A percentile compares a stretch with the other conserved stretches of the same genome.
These are phyloP conservation scores for Diutina catenulata DNA, from an alignment of 1,139 yeast genomes.

Conservation along the genomic window DNA sequence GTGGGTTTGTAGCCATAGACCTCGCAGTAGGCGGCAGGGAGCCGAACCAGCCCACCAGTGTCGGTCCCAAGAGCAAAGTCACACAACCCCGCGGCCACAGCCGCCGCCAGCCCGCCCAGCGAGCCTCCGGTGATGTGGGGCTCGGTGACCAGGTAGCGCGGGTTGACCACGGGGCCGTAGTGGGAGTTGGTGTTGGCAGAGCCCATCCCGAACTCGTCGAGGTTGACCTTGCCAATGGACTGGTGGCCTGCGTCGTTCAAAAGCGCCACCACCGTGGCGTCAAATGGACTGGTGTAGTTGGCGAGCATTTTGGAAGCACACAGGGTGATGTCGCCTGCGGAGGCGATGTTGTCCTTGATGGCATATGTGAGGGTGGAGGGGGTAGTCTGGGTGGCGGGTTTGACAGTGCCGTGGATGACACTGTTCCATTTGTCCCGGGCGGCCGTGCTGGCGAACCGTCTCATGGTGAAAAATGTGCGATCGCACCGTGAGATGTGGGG, in stretches of 20 bases:
- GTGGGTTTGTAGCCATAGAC: slow-evolving; percentile 84
- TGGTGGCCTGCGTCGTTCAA: slow-evolving; percentile 40
- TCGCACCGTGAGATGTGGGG: too few species aligned
- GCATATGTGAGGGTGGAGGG: slow-evolving; percentile 17
- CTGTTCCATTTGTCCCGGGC: not conserved
- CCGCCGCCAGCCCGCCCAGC: slow-evolving; percentile 93
- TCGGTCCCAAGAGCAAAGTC: slow-evolving; percentile 79
- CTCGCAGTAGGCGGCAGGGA: slow-evolving; percentile 85
- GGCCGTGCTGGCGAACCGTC: too few species aligned
- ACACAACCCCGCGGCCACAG: slow-evolving; percentile 60
- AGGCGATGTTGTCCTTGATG: slow-evolving; percentile 71
- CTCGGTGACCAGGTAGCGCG: slow-evolving; percentile 30
- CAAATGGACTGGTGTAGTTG: slow-evolving; percentile 62
- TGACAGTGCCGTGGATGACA: not conserved
- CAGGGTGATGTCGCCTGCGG: slow-evolving; percentile 55
- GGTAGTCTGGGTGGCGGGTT: not conserved
- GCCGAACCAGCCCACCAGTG: slow-evolving; percentile 91
- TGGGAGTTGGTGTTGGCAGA: slow-evolving; percentile 46
- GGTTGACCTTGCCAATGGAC: slow-evolving; percentile 74
- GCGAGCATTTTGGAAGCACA: slow-evolving; percentile 58
- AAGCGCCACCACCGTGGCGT: slow-evolving; percentile 58
- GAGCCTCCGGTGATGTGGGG: slow-evolving; percentile 71
- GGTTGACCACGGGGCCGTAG: slow-evolving; percentile 64
- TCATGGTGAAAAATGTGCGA: too few species aligned
- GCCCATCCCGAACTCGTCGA: slow-evolving; percentile 99